Base-by-base conservation (phyloP, 1,284 basidiomycete species). In the Sanguinoderma infundibulare region DNA sequence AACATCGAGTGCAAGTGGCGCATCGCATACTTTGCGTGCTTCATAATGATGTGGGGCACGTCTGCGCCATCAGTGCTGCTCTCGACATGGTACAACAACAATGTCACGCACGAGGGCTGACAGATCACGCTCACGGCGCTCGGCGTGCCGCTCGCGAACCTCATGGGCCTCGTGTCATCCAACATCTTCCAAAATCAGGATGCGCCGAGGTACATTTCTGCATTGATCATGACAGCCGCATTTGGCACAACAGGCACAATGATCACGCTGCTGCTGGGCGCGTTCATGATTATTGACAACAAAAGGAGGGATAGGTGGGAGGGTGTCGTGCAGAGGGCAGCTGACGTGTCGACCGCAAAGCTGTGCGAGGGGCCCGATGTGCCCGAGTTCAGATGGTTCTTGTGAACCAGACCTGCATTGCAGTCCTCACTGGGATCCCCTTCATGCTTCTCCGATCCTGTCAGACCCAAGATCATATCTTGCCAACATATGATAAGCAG, bases 101-200 rank as follows among this genome's bases (percentile, higher is more conserved):
- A 83, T 63, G 81, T 81, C 2, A 79, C 79, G 17, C 77, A 76
- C 40, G 82, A 84, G 70, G 80, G 78, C 24, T 74, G 79, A 46
- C 75, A 82, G 17, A 80, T 81, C 32, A 79, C 82, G 10, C 79
- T 84, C 22, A 81, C 82, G 5, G 81, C 81, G 15, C 79, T 83
- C 14, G 52, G 62, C 79, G 81, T 84, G 55, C 81, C 80, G 0
- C 74, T 84, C 59, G 83, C 81, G 42, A 84, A 84, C 67, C 76
- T 79, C 36, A 77, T 81, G 57, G 82, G 83, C 39, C 69, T 84
- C 24, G 81, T 84, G 58, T 81, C 81, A 5, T 80, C 80, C 34
- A 84, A 84, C 64, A 79, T 83, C 12, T 84, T 83, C 70, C 75
- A 76, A 55, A 76, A 78, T n/a, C 66, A 79, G 64, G 82, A 84